Evolutionary conservation across 257 asterid genomes (phyloP).

Genomic region (Fraxinus excelsior): DNA sequence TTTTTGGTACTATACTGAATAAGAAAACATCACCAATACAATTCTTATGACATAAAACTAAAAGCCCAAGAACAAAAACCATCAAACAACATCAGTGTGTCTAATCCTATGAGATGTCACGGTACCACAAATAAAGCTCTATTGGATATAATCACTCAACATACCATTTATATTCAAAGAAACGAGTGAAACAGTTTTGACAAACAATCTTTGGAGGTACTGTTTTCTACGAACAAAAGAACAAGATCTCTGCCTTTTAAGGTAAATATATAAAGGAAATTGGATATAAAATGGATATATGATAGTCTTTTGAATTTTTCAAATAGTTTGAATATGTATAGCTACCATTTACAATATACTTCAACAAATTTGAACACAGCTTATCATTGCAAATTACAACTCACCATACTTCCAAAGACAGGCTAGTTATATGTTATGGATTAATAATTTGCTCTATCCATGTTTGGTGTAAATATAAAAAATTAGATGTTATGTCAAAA

Average conservation of each 20-base stretch:
- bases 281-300: neutral
- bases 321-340: neutral
- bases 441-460: too few species aligned
- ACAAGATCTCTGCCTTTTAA: neutral
- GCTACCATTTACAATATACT: neutral
- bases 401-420: neutral
- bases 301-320: neutral
- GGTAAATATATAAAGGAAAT: too few species aligned
- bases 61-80: constrained; percentile 1
- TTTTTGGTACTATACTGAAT: neutral
- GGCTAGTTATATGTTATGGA: neutral
- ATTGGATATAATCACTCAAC: neutral
- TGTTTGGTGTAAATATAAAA: neutral
- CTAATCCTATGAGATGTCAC: neutral
- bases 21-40: neutral
- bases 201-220: neutral
- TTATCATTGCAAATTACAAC: neutral
- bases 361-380: neutral
- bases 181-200: neutral
- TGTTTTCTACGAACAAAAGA: neutral
- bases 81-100: neutral
- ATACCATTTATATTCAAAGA: neutral
- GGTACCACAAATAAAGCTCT: neutral
- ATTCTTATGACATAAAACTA: neutral
- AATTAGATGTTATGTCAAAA: too few species aligned